Evolutionary conservation across 1,284 basidiomycete genomes (phyloP), one percentile per base, ranked within the genome.

Genomic region (Naganishia albida): DNA sequence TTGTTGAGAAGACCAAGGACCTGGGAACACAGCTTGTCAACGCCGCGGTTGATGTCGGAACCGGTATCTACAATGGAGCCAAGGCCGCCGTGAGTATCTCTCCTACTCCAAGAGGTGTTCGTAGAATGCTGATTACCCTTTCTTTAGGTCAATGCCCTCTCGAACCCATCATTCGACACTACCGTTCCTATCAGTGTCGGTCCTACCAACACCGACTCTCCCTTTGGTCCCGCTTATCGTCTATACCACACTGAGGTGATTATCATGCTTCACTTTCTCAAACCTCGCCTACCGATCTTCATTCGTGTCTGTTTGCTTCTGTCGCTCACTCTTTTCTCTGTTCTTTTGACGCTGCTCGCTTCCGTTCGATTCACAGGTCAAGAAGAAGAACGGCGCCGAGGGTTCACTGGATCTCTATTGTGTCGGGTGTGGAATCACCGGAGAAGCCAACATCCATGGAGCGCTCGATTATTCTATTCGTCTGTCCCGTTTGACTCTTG

Each of bases 401-500:
- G 50, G 50, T 1, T 38, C 50, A n/a, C 18, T 52, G 23, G 50
- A 52, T 18, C 28, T 52, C 2, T 52, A 52, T n/a, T 52, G 50
- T 10, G 50, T 52, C 15, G 12, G 26, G 2, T 52, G 50, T n/a
- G 50, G 50, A 2, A 52, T 52, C 30, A 52, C 50, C 34, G 50
- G 50, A 52, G 34, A 34, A 34, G 50, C 50, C 3, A 18, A 13
- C 4, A 52, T 52, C 18, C 50, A 52, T 16, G 50, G 50, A 4
- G 50, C 50, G 28, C 50, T 52, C 34, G 50, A 52, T 16, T 52
- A 52, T 34, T 52, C 50, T 34, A 52, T 52, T n/a, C 50, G 50
- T 52, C 3, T 28, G 28, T 8, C 7, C 16, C 34, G 28, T 34
- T 38, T 18, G 10, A 15, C 49, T 52, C 23, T 16, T 28, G n/a